These are phyloP conservation scores for Dichotomopilus funicola DNA, from an alignment of 2,329 filamentous ascomycete species.

Conservation along the genomic window DNA sequence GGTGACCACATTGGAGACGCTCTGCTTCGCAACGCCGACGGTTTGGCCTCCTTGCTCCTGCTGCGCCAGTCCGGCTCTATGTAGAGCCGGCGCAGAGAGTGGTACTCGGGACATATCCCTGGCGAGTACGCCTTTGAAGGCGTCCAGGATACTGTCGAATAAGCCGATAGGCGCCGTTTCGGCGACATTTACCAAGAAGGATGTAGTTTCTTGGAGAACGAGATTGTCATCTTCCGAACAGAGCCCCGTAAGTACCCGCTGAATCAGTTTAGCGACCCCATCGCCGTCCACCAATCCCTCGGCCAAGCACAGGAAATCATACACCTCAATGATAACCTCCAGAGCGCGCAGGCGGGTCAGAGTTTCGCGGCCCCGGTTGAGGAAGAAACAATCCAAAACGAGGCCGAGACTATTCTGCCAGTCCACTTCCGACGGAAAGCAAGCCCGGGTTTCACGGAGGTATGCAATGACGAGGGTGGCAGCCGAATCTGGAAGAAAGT, in stretches of 20 bases:
- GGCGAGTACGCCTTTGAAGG: constrained; percentile 45
- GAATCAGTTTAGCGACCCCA: constrained; percentile 52
- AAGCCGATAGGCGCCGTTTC: constrained; percentile 51
- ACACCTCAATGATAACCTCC: constrained; percentile 52
- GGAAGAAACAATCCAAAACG: constrained; percentile 58
- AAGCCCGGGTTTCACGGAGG: constrained; percentile 62
- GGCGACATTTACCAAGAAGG: constrained; percentile 59
- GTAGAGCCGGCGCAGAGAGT: constrained; percentile 26
- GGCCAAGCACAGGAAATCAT: constrained; percentile 52
- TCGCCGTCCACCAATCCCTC: constrained; percentile 53
- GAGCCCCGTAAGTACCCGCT: constrained; percentile 55
- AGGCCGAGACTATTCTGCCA: constrained; percentile 60
- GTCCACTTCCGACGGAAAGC: constrained; percentile 61
- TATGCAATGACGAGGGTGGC: constrained; percentile 60
- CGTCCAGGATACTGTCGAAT: constrained; percentile 53
- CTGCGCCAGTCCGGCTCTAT: constrained; percentile 20
- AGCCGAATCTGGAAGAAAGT: constrained; percentile 57
- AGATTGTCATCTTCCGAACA: constrained; percentile 56
- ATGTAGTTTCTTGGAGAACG: constrained; percentile 58
- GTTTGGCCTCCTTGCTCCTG: constrained; percentile 25
- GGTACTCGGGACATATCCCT: constrained; percentile 43
- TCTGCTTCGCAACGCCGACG: constrained; percentile 34
- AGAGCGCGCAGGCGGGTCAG: constrained; percentile 58
- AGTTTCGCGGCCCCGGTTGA: constrained; percentile 53
- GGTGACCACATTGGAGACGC: constrained; percentile 63